Evolutionary conservation across 257 asterid genomes (phyloP).

Genomic region (Craterostigma plantagineum): DNA sequence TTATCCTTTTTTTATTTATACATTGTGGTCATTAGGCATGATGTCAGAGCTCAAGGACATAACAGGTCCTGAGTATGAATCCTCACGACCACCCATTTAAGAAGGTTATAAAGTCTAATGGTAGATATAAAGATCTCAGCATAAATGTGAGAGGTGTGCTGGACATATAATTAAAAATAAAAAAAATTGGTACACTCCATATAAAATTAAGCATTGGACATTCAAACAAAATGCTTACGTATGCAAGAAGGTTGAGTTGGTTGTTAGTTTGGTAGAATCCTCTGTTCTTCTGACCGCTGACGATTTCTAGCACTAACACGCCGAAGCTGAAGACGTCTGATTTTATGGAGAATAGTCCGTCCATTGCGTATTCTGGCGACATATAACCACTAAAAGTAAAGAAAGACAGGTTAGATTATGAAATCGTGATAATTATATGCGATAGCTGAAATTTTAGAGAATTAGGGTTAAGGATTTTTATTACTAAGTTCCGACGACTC

Average conservation of each 20-base stretch:
- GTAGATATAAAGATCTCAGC: no score
- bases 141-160: no score
- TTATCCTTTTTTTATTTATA: background rate
- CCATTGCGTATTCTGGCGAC: conserved; percentile 86
- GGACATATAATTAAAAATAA: no score
- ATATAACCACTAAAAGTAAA: conserved; percentile 41
- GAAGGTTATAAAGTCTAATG: no score
- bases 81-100: no score
- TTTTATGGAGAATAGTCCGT: conserved; percentile 56
- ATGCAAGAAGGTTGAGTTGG: conserved; percentile 54
- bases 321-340: conserved; percentile 71
- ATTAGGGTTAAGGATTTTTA: no score
- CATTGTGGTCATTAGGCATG: no score
- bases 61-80: no score
- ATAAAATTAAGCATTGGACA: no score
- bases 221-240: conserved; percentile 44
- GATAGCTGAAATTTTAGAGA: background rate
- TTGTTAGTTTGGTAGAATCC: conserved; percentile 55
- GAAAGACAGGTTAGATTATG: background rate
- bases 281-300: conserved; percentile 46
- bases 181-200: no score
- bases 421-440: background rate
- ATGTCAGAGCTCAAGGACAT: no score
- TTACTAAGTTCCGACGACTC: conserved; percentile 73
- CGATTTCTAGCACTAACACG: conserved; percentile 56